A percentile compares a stretch with the other conserved stretches of the same genome.
Conservation (phyloP, 768 basidiomycete species). For the Paxillus involutus region DNA sequence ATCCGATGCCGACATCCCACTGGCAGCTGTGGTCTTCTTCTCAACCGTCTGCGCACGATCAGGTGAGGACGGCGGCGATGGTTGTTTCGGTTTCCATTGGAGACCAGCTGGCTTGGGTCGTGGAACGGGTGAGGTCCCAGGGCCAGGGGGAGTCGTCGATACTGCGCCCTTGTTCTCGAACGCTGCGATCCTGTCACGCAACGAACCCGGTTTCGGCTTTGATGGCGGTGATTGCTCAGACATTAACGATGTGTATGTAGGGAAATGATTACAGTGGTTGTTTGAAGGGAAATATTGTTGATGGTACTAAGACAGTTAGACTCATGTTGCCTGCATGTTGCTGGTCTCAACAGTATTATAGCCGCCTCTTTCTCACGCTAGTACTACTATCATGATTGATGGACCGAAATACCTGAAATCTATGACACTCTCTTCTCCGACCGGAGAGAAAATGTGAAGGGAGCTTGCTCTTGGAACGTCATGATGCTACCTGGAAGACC, state of each 20-base stretch:
- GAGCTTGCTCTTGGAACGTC: background rate
- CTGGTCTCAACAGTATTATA: slow-evolving; percentile 1
- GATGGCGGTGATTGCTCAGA: slow-evolving; percentile 58
- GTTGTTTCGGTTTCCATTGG: slow-evolving; percentile 69
- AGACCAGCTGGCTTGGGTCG: slow-evolving; percentile 69
- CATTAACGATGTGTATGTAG: slow-evolving; percentile 37
- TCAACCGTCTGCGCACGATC: slow-evolving; percentile 15
- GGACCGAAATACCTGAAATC: background rate
- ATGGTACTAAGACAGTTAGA: background rate
- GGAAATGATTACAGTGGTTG: slow-evolving; percentile 15
- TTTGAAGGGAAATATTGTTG: slow-evolving; percentile 8
- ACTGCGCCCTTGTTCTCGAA: slow-evolving; percentile 66
- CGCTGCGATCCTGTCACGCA: slow-evolving; percentile 86
- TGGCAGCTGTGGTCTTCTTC: slow-evolving; percentile 24
- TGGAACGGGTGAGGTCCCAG: slow-evolving; percentile 35
- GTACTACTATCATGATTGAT: background rate
- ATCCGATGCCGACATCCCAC: slow-evolving; percentile 80
- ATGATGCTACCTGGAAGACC: background rate
- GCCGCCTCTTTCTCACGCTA: slow-evolving; percentile 23
- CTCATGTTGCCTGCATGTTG: slow-evolving; percentile 15
- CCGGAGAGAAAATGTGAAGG: background rate
- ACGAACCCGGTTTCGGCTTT: slow-evolving; percentile 70
- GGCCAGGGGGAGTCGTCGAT: slow-evolving; percentile 27
- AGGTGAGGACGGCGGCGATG: slow-evolving; percentile 42
- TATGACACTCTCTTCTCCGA: background rate